Evolutionary conservation across 2,329 filamentous ascomycete genomes (phyloP).

Genomic region (Cordyceps fumosorosea): DNA sequence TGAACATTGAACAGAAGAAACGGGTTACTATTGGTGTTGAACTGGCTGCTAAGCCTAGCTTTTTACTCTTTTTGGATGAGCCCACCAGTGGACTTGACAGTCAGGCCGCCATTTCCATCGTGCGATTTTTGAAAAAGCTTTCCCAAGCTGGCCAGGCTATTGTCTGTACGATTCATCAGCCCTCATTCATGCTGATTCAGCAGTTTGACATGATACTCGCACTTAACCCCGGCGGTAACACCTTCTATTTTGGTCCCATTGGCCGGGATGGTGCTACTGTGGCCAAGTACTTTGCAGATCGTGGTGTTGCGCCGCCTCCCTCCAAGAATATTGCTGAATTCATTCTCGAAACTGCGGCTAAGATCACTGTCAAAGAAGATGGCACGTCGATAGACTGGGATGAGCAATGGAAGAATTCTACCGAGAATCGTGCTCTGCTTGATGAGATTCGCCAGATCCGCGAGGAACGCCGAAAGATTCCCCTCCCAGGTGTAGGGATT

Average conservation of each 20-base stretch:
- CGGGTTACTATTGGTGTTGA: slow-evolving; percentile 78
- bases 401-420: too few relatives aligned
- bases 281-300: not conserved
- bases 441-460: too few relatives aligned
- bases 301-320: not conserved
- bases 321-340: not conserved
- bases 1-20: slow-evolving; percentile 44
- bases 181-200: slow-evolving; percentile 78
- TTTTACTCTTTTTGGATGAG: slow-evolving; percentile 40
- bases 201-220: slow-evolving; percentile 71
- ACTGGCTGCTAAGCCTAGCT: slow-evolving; percentile 23
- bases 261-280: not conserved
- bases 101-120: slow-evolving; percentile 67
- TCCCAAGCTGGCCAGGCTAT: slow-evolving; percentile 79
- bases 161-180: slow-evolving; percentile 86
- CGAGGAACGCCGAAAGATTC: too few relatives aligned
- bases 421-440: too few relatives aligned
- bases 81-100: slow-evolving; percentile 56
- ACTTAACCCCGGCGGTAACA: not conserved
- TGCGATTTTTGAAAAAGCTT: slow-evolving; percentile 70
- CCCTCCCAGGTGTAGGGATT: too few relatives aligned
- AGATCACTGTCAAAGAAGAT: not conserved
- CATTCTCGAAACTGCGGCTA: not conserved
- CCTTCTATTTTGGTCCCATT: not conserved
- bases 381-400: too few relatives aligned